Conservation (phyloP, 108 stramenopile species). For the Stephanodiscus triporus region DNA sequence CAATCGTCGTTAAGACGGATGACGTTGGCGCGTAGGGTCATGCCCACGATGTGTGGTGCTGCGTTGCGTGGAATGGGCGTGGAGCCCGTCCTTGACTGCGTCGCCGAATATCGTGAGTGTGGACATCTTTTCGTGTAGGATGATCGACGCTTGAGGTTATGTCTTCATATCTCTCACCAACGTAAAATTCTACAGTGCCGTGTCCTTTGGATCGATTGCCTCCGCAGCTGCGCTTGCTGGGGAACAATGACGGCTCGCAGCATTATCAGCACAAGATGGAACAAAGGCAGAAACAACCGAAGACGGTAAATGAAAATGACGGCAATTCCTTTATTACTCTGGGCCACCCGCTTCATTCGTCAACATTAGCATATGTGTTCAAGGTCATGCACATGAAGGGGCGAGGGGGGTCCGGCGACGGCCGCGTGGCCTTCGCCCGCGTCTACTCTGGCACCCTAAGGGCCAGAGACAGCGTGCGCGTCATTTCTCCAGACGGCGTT, state of each 20-base stretch:
- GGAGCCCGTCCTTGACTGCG: constrained; percentile 92
- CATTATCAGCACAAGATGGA: constrained; percentile 20
- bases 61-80: constrained; percentile 92
- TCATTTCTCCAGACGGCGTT: constrained; percentile 65
- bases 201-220: constrained; percentile 88
- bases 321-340: constrained; percentile 34
- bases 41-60: constrained; percentile 84
- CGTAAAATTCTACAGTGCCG: constrained; percentile 57
- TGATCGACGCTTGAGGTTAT: background rate
- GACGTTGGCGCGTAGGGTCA: constrained; percentile 59
- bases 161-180: background rate
- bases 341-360: constrained; percentile 79
- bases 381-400: constrained; percentile 93
- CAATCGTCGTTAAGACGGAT: constrained; percentile 74
- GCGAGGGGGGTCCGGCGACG: constrained; percentile 87
- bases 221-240: constrained; percentile 55
- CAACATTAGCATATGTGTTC: constrained; percentile 83
- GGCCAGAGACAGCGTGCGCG: constrained; percentile 66
- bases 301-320: background rate
- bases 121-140: background rate
- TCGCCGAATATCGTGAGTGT: constrained; percentile 73
- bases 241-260: constrained; percentile 20
- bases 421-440: constrained; percentile 88
- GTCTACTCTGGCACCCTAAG: constrained; percentile 81
- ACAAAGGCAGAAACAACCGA: constrained; percentile 4